These are phyloP conservation scores for Coemansia sp. DNA, from an alignment of 192 early-diverging fungal genomes.

Conservation along the genomic window DNA sequence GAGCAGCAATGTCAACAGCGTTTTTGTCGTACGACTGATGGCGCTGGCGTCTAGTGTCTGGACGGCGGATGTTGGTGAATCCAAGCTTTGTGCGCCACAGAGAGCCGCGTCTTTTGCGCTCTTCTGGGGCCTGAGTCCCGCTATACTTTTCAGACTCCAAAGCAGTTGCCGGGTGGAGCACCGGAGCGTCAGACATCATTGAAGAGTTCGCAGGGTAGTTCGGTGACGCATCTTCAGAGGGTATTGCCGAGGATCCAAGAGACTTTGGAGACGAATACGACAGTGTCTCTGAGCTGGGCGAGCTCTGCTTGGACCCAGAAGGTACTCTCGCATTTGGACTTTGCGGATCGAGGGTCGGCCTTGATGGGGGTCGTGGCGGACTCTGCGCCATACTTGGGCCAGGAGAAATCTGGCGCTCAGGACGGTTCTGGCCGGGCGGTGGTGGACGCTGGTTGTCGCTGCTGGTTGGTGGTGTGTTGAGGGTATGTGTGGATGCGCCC, in stretches of 20 bases:
- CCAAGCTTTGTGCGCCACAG: slow-evolving; percentile 51
- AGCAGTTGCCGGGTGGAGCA: not conserved
- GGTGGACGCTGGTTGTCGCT: slow-evolving; percentile 1
- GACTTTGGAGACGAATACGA: not conserved
- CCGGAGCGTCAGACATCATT: not conserved
- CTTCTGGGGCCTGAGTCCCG: slow-evolving; percentile 9
- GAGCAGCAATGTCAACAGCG: slow-evolving; percentile 42
- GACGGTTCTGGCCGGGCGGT: not conserved
- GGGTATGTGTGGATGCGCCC: not conserved
- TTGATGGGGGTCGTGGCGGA: not conserved
- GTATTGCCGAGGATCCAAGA: not conserved
- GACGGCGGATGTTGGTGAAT: slow-evolving; percentile 44
- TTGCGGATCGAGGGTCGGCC: not conserved
- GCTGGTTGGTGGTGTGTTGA: slow-evolving; percentile 1
- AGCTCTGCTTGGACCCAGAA: not conserved
- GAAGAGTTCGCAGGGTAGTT: not conserved
- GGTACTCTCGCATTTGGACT: not conserved
- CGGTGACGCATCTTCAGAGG: not conserved
- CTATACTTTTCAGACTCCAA: slow-evolving; percentile 8
- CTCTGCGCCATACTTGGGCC: not conserved
- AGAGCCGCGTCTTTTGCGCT: slow-evolving; percentile 38
- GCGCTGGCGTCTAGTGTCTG: slow-evolving; percentile 41
- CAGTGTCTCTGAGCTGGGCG: slow-evolving; percentile 2
- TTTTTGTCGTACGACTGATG: slow-evolving; percentile 47
- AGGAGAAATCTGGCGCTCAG: not conserved